phyloP scores from a whole-genome alignment of 2,329 filamentous ascomycete species.

The Thermoascus crustaceus region DNA sequence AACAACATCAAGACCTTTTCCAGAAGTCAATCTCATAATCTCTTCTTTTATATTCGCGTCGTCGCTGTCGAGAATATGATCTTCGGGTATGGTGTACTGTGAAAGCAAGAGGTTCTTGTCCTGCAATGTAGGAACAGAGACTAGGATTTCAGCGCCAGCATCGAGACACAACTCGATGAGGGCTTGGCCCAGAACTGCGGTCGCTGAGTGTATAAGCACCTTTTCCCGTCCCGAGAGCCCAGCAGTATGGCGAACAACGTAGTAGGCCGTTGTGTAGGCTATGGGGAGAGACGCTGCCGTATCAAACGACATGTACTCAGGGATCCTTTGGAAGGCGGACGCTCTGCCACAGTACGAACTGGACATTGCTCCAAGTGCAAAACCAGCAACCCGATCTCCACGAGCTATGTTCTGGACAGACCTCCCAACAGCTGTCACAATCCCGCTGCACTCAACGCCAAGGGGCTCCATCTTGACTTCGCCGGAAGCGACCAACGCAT shows the following conservation, averaged over 20 bases:
- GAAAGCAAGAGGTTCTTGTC: constrained; percentile 8
- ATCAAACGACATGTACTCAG: constrained; percentile 14
- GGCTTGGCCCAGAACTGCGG: constrained; percentile 16
- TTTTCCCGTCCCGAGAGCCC: constrained; percentile 11
- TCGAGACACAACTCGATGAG: constrained; percentile 13
- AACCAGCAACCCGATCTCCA: constrained; percentile 19
- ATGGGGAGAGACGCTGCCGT: constrained; percentile 15
- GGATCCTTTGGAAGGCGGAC: constrained; percentile 15
- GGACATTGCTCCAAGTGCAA: constrained; percentile 12
- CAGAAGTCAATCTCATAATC: constrained; percentile 4
- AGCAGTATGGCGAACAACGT: constrained; percentile 13
- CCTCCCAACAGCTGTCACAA: constrained; percentile 13
- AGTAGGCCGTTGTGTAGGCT: constrained; percentile 16
- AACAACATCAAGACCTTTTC: constrained; percentile 10
- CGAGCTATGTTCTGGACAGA: constrained; percentile 9
- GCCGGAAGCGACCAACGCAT: constrained; percentile 22
- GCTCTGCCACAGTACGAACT: constrained; percentile 11
- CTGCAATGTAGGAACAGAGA: constrained; percentile 6
- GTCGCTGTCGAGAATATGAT: constrained; percentile 8
- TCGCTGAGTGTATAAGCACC: constrained; percentile 23
- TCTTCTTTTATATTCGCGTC: constrained; percentile 3
- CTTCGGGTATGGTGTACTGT: constrained; percentile 8
- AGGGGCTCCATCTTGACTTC: constrained; percentile 5
- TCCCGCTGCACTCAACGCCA: constrained; percentile 14
- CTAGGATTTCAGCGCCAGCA: constrained; percentile 7